These are phyloP conservation scores for Epicoccum sorghinum DNA, from an alignment of 2,329 filamentous ascomycete species.

Conservation along the genomic window DNA sequence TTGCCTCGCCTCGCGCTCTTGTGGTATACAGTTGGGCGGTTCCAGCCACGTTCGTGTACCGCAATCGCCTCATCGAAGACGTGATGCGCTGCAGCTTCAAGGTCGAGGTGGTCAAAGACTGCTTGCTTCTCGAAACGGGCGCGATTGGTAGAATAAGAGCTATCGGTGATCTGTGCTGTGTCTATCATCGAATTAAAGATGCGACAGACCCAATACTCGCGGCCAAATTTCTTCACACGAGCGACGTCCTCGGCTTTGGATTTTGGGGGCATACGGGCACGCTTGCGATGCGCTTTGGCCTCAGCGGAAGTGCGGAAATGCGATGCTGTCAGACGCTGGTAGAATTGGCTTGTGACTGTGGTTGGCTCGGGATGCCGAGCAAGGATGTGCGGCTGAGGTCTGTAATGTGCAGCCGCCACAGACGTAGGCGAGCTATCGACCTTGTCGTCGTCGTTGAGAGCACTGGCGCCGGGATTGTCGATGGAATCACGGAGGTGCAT, in stretches of 20 bases:
- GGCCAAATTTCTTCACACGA: conserved; percentile 30
- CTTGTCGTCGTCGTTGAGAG: too few relatives aligned
- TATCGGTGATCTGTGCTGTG: conserved; percentile 25
- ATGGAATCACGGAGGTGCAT: neutral
- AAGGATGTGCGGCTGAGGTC: neutral
- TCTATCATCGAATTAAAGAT: conserved; percentile 41
- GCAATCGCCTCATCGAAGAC: conserved; percentile 34
- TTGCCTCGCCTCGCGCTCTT: conserved; percentile 34
- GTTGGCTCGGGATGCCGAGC: neutral
- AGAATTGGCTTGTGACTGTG: conserved; percentile 9
- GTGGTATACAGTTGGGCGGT: conserved; percentile 27
- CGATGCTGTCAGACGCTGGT: conserved; percentile 18
- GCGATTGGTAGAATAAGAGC: conserved; percentile 23
- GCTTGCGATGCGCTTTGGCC: conserved; percentile 27
- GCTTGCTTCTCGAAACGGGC: conserved; percentile 20
- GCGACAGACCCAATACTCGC: conserved; percentile 39
- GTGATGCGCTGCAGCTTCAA: conserved; percentile 39
- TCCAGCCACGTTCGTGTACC: conserved; percentile 37
- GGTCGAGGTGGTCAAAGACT: conserved; percentile 22
- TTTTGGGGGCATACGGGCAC: conserved; percentile 20
- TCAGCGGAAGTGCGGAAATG: conserved; percentile 27
- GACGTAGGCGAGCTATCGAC: too few relatives aligned
- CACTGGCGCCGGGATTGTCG: neutral
- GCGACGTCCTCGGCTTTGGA: conserved; percentile 21
- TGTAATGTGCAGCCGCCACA: neutral